Base-by-base conservation (phyloP, 805 yeast genomes). In the Candida mattraensis region DNA sequence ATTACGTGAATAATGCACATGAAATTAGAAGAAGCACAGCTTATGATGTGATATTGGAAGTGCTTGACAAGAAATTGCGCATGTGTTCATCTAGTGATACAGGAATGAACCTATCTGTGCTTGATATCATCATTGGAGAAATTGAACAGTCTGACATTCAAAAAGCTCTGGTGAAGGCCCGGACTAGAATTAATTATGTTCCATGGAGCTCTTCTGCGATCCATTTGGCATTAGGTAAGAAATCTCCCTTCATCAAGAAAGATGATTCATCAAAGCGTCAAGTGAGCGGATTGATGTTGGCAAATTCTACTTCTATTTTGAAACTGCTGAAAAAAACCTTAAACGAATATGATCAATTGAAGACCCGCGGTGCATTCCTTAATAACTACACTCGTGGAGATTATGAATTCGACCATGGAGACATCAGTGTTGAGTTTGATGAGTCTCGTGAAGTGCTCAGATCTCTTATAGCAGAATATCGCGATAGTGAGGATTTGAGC, bases 161-260 rank as follows among this genome's bases (percentile, higher is more conserved):
- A 33, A 81, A 80, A 53, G 87, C 85, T 1, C 62, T 76, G 13
- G 53, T 73, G 2, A 77, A 80, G 45, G 78, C 85, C 0, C 81
- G 81, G 44, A 76, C 76, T 34, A 60, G 91, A 36, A 69, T 87
- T 1, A 69, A 74, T 18, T 93, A 87, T 63, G 87, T 87, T 3
- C 93, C 95, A 0, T 85, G 95, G 88, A 76, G 87, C 0, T 79
- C 93, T 0, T 75, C 88, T 0, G 74, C 88, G 6, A 72, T 88
- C 5, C 93, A 87, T 52, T 67, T 88, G 0, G 88, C 91, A 6
- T 67, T 80, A 30, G 88, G 95, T 0, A 72, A 75, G 39, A 79
- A 78, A 45, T 83, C 95, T 7, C 82, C 88, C 5, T 83, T 68
- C 47, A 47, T 64, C 11, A 48, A 33, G 45, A 45, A 20, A 25